Base-by-base conservation (phyloP, 1,139 yeast species). In the Protomyces macrosporus region DNA sequence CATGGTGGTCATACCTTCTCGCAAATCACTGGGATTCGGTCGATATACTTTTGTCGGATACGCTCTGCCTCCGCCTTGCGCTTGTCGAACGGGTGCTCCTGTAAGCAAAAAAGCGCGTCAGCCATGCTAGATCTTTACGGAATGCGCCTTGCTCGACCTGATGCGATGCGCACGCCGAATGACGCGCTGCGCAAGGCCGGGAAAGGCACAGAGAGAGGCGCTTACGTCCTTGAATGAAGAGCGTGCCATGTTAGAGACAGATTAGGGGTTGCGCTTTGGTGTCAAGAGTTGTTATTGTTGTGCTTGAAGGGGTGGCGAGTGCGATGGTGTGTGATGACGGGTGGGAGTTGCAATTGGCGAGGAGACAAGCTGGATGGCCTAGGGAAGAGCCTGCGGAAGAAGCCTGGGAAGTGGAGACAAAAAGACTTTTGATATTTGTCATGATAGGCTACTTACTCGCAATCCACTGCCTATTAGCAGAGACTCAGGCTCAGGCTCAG, bases 11-110 rank as follows among this genome's bases (percentile, higher is more conserved):
- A n/a, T 33, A 58, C 98, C 78, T 91, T 88, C 78, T 93, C 98
- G 76, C 98, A 95, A 72, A 93, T 93, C 62, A 88, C 97, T 9
- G 98, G 98, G 68, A 93, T 90, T 72, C 98, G 83, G 75, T 93
- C 97, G 67, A 84, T 82, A 77, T 91, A 93, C 75, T 95, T 88
- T 72, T 88, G 87, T 68, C 90, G 84, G 74, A 93, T 93, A 73
- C 98, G 85, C 69, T 88, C 85, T 51, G 98, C 91, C 77, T 93
- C 98, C 9, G 96, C 95, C 80, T 89, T 88, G 81, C 98, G 88
- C 78, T 91, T 90, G 75, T 90, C 97, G 52, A 58, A 58, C 33
- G 53, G 62, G 33, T 58, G 62, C 42, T 58, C 62, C 62, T 58
- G 3, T 4, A 14, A 32, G 3, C 32, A 30, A 3, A 16, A 14